Percentiles rank a stretch among this genome's conserved stretches.
Evolutionary conservation across 2,329 filamentous ascomycete genomes (phyloP).

Genomic region (Paracoccidioides brasiliensis): DNA sequence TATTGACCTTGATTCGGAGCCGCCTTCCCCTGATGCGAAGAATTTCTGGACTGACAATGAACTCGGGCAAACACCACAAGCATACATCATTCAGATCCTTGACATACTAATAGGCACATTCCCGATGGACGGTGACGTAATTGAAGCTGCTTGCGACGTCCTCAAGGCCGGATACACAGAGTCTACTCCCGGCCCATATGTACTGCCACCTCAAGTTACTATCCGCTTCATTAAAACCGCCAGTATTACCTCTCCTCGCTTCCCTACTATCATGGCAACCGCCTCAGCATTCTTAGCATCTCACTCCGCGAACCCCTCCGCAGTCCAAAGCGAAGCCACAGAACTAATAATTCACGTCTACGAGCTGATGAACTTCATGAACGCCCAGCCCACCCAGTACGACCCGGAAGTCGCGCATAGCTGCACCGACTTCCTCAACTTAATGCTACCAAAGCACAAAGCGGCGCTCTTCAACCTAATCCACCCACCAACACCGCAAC

Average conservation of each 20-base stretch:
- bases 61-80: conserved; percentile 20
- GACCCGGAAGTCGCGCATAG: conserved; percentile 33
- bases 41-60: conserved; percentile 27
- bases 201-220: conserved; percentile 30
- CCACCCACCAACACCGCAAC: conserved; percentile 12
- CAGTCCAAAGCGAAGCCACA: conserved; percentile 22
- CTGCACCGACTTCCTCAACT: conserved; percentile 33
- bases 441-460: conserved; percentile 31
- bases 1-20: conserved; percentile 20
- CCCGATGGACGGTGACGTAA: conserved; percentile 27
- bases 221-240: conserved; percentile 30
- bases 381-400: conserved; percentile 22
- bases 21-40: conserved; percentile 17
- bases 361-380: conserved; percentile 26
- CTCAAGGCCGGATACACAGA: conserved; percentile 36
- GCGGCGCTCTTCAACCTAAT: conserved; percentile 24
- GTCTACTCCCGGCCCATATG: conserved; percentile 27
- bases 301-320: conserved; percentile 23
- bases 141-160: conserved; percentile 34
- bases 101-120: conserved; percentile 29
- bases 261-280: conserved; percentile 30
- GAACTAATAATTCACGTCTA: conserved; percentile 29
- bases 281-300: conserved; percentile 35
- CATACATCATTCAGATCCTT: conserved; percentile 28
- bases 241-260: conserved; percentile 17